Conservation (phyloP, 208 protist species). For the Wallacemonas sp. region DNA sequence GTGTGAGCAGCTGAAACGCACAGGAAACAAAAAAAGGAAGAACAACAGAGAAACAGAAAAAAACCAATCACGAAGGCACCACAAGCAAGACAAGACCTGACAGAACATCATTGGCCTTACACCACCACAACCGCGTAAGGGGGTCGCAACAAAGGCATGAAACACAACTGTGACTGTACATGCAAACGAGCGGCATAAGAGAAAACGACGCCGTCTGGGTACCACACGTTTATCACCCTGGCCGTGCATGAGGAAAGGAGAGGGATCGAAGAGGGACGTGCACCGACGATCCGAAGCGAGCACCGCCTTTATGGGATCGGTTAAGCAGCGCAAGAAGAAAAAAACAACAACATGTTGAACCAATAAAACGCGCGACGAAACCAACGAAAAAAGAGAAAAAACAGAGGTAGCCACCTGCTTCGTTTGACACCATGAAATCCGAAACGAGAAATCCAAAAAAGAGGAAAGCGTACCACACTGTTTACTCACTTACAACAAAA, state of each 20-base stretch:
- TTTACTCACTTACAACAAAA: neutral
- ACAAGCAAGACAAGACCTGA: neutral
- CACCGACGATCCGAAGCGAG: neutral
- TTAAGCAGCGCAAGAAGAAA: neutral
- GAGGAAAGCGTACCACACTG: neutral
- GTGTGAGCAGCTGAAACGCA: neutral
- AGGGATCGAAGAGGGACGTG: neutral
- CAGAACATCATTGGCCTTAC: too few species aligned
- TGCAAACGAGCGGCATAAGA: too few species aligned
- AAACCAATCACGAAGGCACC: neutral
- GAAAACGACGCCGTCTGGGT: too few species aligned
- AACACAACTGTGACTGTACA: too few species aligned
- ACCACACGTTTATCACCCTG: too few species aligned
- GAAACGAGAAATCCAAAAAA: neutral
- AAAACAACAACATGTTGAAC: neutral
- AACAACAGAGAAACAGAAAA: neutral
- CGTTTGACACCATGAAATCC: too few species aligned
- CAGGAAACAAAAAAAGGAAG: slow-evolving; percentile 7
- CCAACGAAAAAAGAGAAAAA: neutral
- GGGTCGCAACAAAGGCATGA: too few species aligned
- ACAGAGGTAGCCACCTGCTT: too few species aligned
- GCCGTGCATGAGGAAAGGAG: slow-evolving; percentile 9
- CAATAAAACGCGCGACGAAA: neutral
- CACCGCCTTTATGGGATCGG: too few species aligned
- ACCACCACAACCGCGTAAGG: too few species aligned